A percentile compares a stretch with the other conserved stretches of the same genome.
phyloP scores from a whole-genome alignment of 192 early-diverging fungal species.

The Cetraspora pellucida region DNA sequence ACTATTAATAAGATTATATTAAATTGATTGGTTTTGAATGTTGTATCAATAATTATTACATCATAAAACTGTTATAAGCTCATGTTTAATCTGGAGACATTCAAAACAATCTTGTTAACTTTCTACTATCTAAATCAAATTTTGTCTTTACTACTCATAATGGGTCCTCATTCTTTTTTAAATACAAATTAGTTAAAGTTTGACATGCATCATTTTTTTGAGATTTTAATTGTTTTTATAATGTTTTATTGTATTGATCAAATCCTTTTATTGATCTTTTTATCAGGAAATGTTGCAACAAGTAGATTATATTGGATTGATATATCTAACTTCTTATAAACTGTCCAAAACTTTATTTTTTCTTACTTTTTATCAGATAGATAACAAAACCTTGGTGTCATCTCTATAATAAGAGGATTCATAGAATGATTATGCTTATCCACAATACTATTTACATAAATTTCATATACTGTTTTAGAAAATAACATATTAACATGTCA shows the following conservation, averaged over 20 bases:
- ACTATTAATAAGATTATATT: neutral
- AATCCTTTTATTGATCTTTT: neutral
- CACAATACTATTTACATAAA: too few species aligned
- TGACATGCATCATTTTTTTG: neutral
- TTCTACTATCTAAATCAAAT: neutral
- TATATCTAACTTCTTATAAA: neutral
- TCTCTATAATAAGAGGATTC: neutral
- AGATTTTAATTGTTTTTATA: neutral
- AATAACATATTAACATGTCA: too few species aligned
- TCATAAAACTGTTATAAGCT: neutral
- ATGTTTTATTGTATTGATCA: neutral
- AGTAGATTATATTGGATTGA: neutral
- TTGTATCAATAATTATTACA: neutral
- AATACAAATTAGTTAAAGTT: neutral
- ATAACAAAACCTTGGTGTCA: neutral
- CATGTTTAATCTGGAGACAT: neutral
- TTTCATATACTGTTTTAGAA: too few species aligned
- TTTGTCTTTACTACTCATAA: neutral
- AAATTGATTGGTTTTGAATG: neutral
- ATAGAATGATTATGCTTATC: too few species aligned
- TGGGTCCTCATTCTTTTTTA: neutral
- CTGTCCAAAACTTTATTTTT: neutral
- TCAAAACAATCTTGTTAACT: neutral
- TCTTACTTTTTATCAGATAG: neutral
- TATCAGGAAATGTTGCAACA: neutral